A percentile compares a stretch with the other conserved stretches of the same genome.
These are phyloP conservation scores for Cladorrhinum samala DNA, from an alignment of 495 filamentous ascomycete genomes.

Conservation along the genomic window DNA sequence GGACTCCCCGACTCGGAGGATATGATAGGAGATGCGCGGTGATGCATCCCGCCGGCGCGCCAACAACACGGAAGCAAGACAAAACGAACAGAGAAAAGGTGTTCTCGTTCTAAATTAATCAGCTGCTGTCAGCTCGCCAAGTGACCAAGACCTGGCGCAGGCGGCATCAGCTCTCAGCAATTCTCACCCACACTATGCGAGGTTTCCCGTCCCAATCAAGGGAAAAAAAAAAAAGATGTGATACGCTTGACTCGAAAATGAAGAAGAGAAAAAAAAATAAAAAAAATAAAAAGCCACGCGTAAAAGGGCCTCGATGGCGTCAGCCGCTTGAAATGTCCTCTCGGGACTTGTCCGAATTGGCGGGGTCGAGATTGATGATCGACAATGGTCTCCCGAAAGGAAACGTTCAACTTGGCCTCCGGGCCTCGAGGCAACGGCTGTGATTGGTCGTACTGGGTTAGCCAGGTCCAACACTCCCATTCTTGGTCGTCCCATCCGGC, in stretches of 20 bases:
- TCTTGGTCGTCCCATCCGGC: not conserved
- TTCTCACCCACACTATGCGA: not conserved
- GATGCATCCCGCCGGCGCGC: not conserved
- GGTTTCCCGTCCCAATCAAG: not conserved
- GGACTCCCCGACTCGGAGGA: not conserved
- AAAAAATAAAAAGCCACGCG: too few relatives aligned
- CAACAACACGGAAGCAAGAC: not conserved
- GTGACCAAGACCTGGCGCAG: not conserved
- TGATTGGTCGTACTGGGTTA: not conserved
- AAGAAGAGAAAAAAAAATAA: too few relatives aligned
- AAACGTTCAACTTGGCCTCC: not conserved
- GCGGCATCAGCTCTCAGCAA: not conserved
- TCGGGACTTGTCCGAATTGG: not conserved
- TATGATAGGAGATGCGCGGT: not conserved
- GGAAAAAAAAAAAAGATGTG: not conserved
- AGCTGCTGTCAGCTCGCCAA: constrained; percentile 8
- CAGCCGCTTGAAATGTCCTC: not conserved
- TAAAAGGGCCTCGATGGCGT: not conserved
- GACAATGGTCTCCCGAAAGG: not conserved
- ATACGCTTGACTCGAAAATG: not conserved
- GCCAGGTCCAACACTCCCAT: not conserved
- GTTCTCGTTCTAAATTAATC: not conserved
- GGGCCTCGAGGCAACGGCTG: not conserved
- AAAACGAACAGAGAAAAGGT: not conserved
- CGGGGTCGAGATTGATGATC: too few relatives aligned